phyloP scores from a whole-genome alignment of 495 filamentous ascomycete species.

The Lindgomyces ingoldianus region DNA sequence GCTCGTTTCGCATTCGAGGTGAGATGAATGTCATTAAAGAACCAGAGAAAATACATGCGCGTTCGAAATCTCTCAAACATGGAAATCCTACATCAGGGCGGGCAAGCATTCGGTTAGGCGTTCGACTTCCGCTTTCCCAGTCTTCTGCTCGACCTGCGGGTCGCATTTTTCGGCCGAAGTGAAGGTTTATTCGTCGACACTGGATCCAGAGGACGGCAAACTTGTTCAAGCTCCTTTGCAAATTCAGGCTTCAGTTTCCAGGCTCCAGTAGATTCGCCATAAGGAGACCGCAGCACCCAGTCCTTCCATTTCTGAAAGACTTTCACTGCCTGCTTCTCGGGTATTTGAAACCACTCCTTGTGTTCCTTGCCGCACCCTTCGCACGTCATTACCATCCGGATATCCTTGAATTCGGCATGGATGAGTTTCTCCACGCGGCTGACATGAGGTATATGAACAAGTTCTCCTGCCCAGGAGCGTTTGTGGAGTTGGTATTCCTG shows the following conservation, averaged over 20 bases:
- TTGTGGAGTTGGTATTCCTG: not conserved
- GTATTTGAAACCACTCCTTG: constrained; percentile 9
- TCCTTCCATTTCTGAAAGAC: constrained; percentile 7
- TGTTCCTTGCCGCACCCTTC: not conserved
- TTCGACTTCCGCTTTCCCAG: no score
- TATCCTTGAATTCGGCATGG: constrained; percentile 5
- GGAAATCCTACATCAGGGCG: no score
- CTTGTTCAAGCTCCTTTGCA: not conserved
- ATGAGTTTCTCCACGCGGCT: constrained; percentile 2
- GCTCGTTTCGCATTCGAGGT: no score
- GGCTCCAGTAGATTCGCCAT: not conserved
- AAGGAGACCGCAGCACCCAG: not conserved
- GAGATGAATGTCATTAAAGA: no score
- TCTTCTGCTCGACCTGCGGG: no score
- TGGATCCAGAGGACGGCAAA: not conserved
- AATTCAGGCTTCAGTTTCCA: not conserved
- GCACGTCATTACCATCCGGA: not conserved
- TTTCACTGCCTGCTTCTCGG: not conserved
- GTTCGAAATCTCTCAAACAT: no score
- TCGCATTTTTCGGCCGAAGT: no score
- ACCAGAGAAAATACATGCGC: no score
- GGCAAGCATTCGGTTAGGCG: no score
- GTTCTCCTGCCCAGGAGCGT: not conserved
- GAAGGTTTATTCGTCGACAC: no score
- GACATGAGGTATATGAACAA: not conserved